Conservation (phyloP, 2,329 filamentous ascomycete species). For the Lachnellula subtilissima region DNA sequence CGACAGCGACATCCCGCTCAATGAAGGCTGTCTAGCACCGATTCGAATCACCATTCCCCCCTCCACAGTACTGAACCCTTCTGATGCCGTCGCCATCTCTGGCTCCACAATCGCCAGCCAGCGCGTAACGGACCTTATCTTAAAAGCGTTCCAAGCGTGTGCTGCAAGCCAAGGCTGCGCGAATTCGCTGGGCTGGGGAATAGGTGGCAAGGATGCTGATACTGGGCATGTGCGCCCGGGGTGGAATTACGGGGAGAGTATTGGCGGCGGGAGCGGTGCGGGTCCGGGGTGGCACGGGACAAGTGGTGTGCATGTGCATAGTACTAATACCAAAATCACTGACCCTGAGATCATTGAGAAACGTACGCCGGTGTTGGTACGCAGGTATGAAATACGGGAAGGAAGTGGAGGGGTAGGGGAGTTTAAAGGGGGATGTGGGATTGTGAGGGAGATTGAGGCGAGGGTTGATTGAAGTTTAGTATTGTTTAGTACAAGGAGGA, state of each 20-base stretch:
- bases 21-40: constrained; percentile 74
- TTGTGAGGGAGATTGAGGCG: constrained; percentile 63
- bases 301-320: constrained; percentile 73
- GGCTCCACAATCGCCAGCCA: constrained; percentile 76
- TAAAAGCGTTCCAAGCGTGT: constrained; percentile 72
- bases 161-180: constrained; percentile 73
- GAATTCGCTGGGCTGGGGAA: constrained; percentile 79
- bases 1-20: constrained; percentile 75
- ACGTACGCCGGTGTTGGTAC: constrained; percentile 66
- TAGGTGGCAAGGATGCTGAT: constrained; percentile 58
- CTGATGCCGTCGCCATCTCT: constrained; percentile 71
- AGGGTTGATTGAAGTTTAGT: constrained; percentile 14
- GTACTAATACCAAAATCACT: constrained; percentile 83
- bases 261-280: constrained; percentile 70
- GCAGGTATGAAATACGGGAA: constrained; percentile 59
- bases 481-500: constrained; percentile 57
- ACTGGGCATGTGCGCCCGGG: constrained; percentile 55
- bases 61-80: constrained; percentile 69
- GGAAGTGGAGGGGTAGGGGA: constrained; percentile 60
- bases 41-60: constrained; percentile 67
- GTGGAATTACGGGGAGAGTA: constrained; percentile 82
- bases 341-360: constrained; percentile 75
- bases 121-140: constrained; percentile 73
- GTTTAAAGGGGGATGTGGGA: constrained; percentile 67
- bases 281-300: constrained; percentile 68